A percentile compares a stretch with the other conserved stretches of the same genome.
Conservation (phyloP, 2,329 filamentous ascomycete species). For the Phialophora tarda region DNA sequence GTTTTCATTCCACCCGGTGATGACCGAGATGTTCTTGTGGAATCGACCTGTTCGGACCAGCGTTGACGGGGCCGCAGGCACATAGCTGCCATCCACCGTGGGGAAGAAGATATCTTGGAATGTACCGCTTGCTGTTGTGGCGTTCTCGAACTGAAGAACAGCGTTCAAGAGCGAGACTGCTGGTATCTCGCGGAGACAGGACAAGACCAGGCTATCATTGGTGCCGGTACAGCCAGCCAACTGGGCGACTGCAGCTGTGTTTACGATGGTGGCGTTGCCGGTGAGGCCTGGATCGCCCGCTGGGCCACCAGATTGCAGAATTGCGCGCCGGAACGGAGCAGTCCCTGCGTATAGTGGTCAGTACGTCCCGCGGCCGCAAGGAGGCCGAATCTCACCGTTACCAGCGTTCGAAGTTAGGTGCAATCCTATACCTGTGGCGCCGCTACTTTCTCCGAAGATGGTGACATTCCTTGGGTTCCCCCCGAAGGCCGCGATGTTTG, state of each 20-base stretch:
- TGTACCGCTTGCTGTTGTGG: conserved; percentile 14
- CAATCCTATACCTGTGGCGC: conserved; percentile 53
- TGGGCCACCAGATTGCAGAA: conserved; percentile 52
- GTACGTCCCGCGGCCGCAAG: not conserved
- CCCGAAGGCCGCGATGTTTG: conserved; percentile 38
- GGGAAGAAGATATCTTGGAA: conserved; percentile 43
- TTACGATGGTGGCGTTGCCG: conserved; percentile 51
- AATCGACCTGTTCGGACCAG: conserved; percentile 51
- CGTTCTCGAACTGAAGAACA: conserved; percentile 25
- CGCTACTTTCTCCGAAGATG: conserved; percentile 57
- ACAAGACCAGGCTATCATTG: conserved; percentile 16
- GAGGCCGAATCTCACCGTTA: conserved; percentile 12
- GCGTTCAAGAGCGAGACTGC: conserved; percentile 19
- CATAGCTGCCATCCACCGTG: conserved; percentile 56
- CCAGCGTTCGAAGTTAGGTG: conserved; percentile 59
- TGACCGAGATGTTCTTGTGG: conserved; percentile 45
- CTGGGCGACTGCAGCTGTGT: conserved; percentile 24
- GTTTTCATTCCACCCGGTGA: conserved; percentile 28
- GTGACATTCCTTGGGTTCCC: conserved; percentile 36
- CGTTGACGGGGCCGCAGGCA: conserved; percentile 52
- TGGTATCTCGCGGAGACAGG: conserved; percentile 19
- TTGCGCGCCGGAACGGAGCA: conserved; percentile 54
- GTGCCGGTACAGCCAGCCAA: conserved; percentile 20
- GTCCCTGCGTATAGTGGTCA: conserved; percentile 43
- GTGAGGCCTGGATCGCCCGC: conserved; percentile 59